Evolutionary conservation across 257 asterid species (phyloP), one percentile per base, ranked within the genome.

Genomic region (Solanum dulcamara): DNA sequence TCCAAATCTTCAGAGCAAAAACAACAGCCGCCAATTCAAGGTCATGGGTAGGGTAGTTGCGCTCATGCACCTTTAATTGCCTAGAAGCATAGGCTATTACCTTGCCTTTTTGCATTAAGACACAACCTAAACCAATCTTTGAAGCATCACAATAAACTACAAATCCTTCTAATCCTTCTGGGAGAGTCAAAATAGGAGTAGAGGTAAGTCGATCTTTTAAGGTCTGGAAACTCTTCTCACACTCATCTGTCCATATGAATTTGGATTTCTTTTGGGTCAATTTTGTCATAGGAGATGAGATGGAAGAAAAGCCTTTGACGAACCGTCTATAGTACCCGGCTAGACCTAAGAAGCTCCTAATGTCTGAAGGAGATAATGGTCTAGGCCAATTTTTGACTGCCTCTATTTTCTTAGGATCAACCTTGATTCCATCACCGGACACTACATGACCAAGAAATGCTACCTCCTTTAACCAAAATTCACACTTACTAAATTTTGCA

Each of bases 151-250:
- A 51, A 51, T 51, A 51, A 6, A 51, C 20, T 3, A 51, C 24
- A 53, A 53, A 53, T 10, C 10, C 4, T 0, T 53, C 4, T 17
- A 9, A 18, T 2, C 24, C 24, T 1, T 53, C 24, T 17, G 42
- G 24, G 5, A 17, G 4, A 6, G 24, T 17, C 1, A 18, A 15
- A 17, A 53, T 6, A 17, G 1, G 4, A 9, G 24, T 0, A 1
- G 4, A 53, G 1, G 10, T 18, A 53, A 53, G 60, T 18, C 7
- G 1, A 50, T 9, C 18, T 24, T 53, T 18, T 6, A 53, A 53
- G 2, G 2, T 22, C 10, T 18, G 10, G 7, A 53, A 53, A 18
- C n/a, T 53, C 4, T 18, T 18, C 24, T 18, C 4, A 17, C 10
- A 18, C 1, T 4, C 7, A 4, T 38, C 42, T 6, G 7, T 4